These are phyloP conservation scores for Saccharomyces hybrid DNA, from an alignment of 1,139 yeast species.

Conservation along the genomic window DNA sequence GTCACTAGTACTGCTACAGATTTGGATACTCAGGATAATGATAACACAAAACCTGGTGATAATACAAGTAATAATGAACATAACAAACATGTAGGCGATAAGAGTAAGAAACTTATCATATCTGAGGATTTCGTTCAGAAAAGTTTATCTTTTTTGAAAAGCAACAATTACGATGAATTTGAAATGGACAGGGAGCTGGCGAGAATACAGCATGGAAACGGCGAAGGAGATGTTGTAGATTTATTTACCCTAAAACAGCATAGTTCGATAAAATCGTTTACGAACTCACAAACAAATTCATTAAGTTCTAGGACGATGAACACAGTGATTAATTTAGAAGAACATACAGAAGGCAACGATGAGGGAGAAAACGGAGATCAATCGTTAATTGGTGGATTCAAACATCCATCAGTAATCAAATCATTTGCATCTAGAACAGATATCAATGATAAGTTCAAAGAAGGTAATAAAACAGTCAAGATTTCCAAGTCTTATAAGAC, in stretches of 20 bases:
- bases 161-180: constrained; percentile 35
- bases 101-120: constrained; percentile 29
- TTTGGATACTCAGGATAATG: constrained; percentile 18
- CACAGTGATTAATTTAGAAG: constrained; percentile 24
- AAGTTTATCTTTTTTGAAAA: constrained; percentile 51
- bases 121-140: constrained; percentile 56
- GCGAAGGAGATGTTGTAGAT: constrained; percentile 33
- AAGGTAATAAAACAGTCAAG: constrained; percentile 48
- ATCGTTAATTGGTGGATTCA: constrained; percentile 31
- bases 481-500: constrained; percentile 49
- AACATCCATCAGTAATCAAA: constrained; percentile 43
- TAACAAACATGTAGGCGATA: constrained; percentile 2
- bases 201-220: constrained; percentile 27
- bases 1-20: constrained; percentile 11
- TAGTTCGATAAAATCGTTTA: constrained; percentile 34
- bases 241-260: constrained; percentile 41
- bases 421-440: constrained; percentile 40
- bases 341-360: constrained; percentile 30
- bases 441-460: constrained; percentile 36
- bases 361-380: constrained; percentile 30
- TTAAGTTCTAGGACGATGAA: constrained; percentile 5
- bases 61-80: constrained; percentile 8
- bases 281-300: constrained; percentile 7
- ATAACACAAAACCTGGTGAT: constrained; percentile 10
- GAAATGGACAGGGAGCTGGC: constrained; percentile 35